Conservation (phyloP, 805 yeast genomes). For the Ogataea trehalophila region DNA sequence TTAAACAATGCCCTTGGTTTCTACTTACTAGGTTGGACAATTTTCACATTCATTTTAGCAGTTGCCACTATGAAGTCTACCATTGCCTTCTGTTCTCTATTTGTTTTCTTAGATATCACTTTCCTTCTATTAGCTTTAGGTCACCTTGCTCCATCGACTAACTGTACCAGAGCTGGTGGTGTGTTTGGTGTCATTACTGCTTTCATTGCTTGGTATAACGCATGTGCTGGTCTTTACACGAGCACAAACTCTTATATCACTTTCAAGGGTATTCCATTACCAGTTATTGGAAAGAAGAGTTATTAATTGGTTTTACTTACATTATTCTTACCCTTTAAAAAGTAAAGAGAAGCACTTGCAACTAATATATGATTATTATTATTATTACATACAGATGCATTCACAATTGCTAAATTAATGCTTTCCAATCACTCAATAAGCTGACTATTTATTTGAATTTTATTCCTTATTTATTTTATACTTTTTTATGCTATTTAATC, state of each 20-base stretch:
- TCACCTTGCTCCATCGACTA: conserved; percentile 39
- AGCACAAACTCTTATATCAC: conserved; percentile 58
- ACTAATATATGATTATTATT: too few relatives aligned
- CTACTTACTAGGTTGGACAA: conserved; percentile 57
- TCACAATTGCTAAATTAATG: too few relatives aligned
- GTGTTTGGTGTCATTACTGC: conserved; percentile 58
- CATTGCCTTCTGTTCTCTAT: conserved; percentile 46
- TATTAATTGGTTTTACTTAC: not conserved
- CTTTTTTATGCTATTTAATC: too few relatives aligned
- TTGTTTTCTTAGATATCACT: conserved; percentile 49
- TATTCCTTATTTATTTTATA: too few relatives aligned
- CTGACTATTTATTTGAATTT: too few relatives aligned
- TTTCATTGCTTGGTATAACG: conserved; percentile 64
- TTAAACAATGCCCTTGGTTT: conserved; percentile 51
- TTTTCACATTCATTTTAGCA: conserved; percentile 56
- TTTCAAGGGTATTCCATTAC: conserved; percentile 28
- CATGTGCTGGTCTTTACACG: conserved; percentile 62
- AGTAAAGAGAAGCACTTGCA: too few relatives aligned
- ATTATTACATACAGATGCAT: too few relatives aligned
- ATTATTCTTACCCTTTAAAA: too few relatives aligned
- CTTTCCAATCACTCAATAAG: too few relatives aligned
- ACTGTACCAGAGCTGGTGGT: conserved; percentile 52
- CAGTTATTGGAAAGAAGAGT: conserved; percentile 20
- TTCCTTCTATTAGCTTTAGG: conserved; percentile 49
- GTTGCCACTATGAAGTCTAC: conserved; percentile 55